Conservation (phyloP, 2,329 filamentous ascomycete genomes). For the Scorias spongiosa region DNA sequence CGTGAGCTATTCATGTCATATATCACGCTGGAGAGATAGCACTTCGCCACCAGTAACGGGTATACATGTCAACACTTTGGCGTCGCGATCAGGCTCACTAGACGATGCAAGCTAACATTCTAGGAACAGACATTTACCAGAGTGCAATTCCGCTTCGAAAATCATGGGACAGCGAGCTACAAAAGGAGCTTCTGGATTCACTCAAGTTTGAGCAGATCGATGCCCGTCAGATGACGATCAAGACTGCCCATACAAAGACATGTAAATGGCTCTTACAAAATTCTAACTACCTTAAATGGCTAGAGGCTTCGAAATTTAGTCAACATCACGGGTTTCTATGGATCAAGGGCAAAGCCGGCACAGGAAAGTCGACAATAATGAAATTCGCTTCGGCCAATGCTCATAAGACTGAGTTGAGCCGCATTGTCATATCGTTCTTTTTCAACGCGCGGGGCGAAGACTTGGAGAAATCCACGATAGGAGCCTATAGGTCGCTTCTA, state of each 20-base stretch:
- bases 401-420: slow-evolving; percentile 6
- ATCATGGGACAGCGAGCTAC: too few relatives aligned
- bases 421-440: slow-evolving; percentile 26
- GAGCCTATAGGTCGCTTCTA: slow-evolving; percentile 38
- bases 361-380: slow-evolving; percentile 26
- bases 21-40: too few relatives aligned
- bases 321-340: slow-evolving; percentile 21
- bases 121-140: too few relatives aligned
- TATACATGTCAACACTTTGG: too few relatives aligned
- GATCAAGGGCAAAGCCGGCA: slow-evolving; percentile 26
- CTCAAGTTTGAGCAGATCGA: neutral
- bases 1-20: too few relatives aligned
- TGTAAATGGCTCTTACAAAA: slow-evolving; percentile 28
- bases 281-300: slow-evolving; percentile 25
- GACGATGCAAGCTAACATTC: too few relatives aligned
- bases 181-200: neutral
- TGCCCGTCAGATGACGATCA: slow-evolving; percentile 17
- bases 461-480: slow-evolving; percentile 30
- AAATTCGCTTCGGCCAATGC: slow-evolving; percentile 9
- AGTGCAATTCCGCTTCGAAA: too few relatives aligned
- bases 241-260: slow-evolving; percentile 22
- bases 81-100: too few relatives aligned
- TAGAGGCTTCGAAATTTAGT: slow-evolving; percentile 10
- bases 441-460: slow-evolving; percentile 32
- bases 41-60: too few relatives aligned